Evolutionary conservation across 345 rosid genomes (phyloP), one percentile per base, ranked within the genome.

Genomic region (Microthlaspi erraticum): DNA sequence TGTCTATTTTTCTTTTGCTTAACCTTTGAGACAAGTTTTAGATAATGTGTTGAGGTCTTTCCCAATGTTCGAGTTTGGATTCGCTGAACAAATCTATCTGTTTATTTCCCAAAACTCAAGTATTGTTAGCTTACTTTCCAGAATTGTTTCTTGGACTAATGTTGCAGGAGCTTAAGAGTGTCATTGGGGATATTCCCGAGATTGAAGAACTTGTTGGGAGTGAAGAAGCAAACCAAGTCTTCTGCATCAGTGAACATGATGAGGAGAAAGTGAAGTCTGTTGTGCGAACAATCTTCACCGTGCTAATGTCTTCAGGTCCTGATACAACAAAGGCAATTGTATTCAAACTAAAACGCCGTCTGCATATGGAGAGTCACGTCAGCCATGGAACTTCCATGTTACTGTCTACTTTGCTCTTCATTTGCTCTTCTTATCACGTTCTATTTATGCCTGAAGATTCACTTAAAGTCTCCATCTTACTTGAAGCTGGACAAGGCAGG

Each of bases 401-500:
- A 50, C 41, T 9, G 2, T 38, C 37, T 39, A 36, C 17, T 29
- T 60, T 43, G 2, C 19, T 59, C 32, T 23, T 26, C 5, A 11
- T n/a, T 50, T 44, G 6, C 3, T 60, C 7, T 36, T 31, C 46
- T 31, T 29, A 11, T 58, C 14, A 92, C 58, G 97, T 86, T 31
- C 58, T 95, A 2, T 95, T 92, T 79, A 91, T 85, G 11, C 88
- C 97, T 43, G 89, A 97, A 4, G 82, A 77, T 88, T 34, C 81
- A 53, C 32, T 50, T 94, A 63, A 71, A 69, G 39, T 58, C 70
- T 56, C 7, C 80, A 49, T 78, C 93, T 0, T 85, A 81, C 74
- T 58, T 95, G 84, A 86, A 77, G 72, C 36, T 92, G 78, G 90
- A 88, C 66, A 87, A 98, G 73, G 96, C 96, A 9, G 99, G 98